phyloP scores from a whole-genome alignment of 2,329 filamentous ascomycete genomes.

The Neopestalotiopsis rosae region DNA sequence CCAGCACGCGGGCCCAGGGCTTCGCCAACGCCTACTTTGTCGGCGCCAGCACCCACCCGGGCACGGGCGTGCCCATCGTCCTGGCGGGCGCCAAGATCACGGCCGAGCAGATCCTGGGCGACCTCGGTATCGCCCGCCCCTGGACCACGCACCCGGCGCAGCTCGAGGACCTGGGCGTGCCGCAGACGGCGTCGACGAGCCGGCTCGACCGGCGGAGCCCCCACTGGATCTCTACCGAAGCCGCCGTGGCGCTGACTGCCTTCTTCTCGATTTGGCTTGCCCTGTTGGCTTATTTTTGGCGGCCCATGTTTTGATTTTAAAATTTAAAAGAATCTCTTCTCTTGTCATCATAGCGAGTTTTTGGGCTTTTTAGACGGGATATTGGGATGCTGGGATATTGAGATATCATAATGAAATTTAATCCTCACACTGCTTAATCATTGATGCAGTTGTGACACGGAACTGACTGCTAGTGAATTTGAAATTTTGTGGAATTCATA shows the following conservation, averaged over 20 bases:
- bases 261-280: not conserved
- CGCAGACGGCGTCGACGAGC: constrained; percentile 24
- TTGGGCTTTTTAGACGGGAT: not conserved
- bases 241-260: not conserved
- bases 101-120: constrained; percentile 47
- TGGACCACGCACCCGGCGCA: constrained; percentile 32
- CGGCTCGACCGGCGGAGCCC: constrained; percentile 18
- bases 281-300: constrained; percentile 13
- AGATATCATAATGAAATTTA: not conserved
- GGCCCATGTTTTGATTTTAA: not conserved
- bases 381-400: not conserved
- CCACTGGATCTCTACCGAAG: not conserved
- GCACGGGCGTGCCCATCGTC: constrained; percentile 77
- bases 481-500: no score
- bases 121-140: constrained; percentile 34
- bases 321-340: not conserved
- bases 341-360: not conserved
- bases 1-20: constrained; percentile 57
- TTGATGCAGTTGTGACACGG: no score
- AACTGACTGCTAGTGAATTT: no score
- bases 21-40: constrained; percentile 70
- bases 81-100: constrained; percentile 71
- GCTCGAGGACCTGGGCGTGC: constrained; percentile 27
- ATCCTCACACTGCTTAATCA: not conserved
- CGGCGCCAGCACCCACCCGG: constrained; percentile 76